phyloP scores from a whole-genome alignment of 345 rosid genomes.

The Syzygium jambos region DNA sequence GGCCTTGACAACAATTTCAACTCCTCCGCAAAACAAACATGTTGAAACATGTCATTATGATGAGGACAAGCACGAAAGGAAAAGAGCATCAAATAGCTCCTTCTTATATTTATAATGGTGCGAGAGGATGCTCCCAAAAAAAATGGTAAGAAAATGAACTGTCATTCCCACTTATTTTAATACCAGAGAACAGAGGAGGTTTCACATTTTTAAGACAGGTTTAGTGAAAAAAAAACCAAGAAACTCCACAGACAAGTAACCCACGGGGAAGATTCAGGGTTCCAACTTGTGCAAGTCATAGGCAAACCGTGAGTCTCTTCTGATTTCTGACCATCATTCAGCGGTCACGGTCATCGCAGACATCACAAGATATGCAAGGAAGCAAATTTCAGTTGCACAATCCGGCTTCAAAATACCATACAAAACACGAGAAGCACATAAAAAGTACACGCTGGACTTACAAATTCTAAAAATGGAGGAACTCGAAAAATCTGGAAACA shows the following conservation, averaged over 20 bases:
- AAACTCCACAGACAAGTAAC: background rate
- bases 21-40: background rate
- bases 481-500: background rate
- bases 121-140: background rate
- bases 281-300: background rate
- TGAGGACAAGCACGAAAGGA: background rate
- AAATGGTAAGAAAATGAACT: background rate
- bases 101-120: background rate
- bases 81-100: background rate
- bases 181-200: background rate
- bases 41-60: background rate
- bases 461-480: background rate
- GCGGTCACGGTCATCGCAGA: background rate
- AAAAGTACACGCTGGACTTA: background rate
- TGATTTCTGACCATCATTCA: too few species aligned
- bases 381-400: background rate
- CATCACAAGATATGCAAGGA: background rate
- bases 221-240: too few species aligned
- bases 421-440: background rate
- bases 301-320: background rate
- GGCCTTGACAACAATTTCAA: background rate
- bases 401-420: background rate
- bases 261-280: background rate
- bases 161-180: background rate
- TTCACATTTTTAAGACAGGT: background rate